Percentiles rank a stretch among this genome's conserved stretches.
Conservation (phyloP, 2,329 filamentous ascomycete genomes). For the Orbilia ellipsospora region DNA sequence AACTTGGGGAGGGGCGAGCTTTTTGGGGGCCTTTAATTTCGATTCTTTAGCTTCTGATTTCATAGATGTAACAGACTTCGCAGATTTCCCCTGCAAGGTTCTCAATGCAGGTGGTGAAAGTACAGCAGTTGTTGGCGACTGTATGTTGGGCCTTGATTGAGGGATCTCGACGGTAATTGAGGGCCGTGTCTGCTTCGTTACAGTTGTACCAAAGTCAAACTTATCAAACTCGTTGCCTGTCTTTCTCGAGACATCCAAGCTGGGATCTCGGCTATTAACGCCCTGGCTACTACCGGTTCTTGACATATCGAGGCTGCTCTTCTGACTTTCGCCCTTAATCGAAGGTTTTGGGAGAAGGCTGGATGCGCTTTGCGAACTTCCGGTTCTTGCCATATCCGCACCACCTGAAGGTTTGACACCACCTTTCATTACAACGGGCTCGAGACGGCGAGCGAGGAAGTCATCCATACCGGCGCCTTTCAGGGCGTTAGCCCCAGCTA, state of each 20-base stretch:
- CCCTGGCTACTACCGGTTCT: slow-evolving; percentile 49
- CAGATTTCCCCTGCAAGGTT: slow-evolving; percentile 14
- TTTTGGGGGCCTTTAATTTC: slow-evolving; percentile 31
- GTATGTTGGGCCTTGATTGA: slow-evolving; percentile 30
- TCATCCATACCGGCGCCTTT: slow-evolving; percentile 65
- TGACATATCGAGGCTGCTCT: slow-evolving; percentile 44
- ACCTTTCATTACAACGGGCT: slow-evolving; percentile 67
- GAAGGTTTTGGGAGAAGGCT: slow-evolving; percentile 34
- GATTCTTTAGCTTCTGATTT: slow-evolving; percentile 38
- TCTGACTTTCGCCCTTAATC: slow-evolving; percentile 43
- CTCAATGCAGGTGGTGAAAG: slow-evolving; percentile 23
- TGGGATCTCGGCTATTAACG: slow-evolving; percentile 36
- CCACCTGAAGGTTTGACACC: slow-evolving; percentile 62
- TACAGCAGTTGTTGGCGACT: slow-evolving; percentile 33
- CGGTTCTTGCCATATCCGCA: slow-evolving; percentile 62
- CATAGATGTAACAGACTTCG: slow-evolving; percentile 21
- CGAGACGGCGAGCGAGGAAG: slow-evolving; percentile 65
- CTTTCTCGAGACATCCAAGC: slow-evolving; percentile 39
- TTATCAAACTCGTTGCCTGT: slow-evolving; percentile 29
- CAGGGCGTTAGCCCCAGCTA: slow-evolving; percentile 63
- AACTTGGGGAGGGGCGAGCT: slow-evolving; percentile 29
- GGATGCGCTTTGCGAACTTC: slow-evolving; percentile 60
- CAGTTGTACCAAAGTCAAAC: slow-evolving; percentile 41
- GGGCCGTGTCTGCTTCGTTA: slow-evolving; percentile 21
- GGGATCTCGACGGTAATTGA: slow-evolving; percentile 31